These are phyloP conservation scores for Apiospora marii DNA, from an alignment of 2,329 filamentous ascomycete species.

Conservation along the genomic window DNA sequence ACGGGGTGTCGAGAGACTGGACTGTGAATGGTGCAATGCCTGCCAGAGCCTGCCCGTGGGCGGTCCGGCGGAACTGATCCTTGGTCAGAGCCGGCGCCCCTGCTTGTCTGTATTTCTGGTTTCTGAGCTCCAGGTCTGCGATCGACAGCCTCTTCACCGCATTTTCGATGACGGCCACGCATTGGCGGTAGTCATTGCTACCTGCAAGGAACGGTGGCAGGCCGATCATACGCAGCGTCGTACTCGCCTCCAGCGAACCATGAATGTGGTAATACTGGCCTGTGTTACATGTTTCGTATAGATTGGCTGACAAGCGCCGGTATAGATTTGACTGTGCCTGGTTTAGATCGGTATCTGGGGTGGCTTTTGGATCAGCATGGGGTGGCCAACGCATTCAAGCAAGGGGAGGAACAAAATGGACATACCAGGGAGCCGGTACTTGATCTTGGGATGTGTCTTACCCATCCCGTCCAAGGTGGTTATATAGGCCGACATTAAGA, in stretches of 20 bases:
- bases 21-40: constrained; percentile 58
- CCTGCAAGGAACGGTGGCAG: constrained; percentile 68
- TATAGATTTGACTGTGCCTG: constrained; percentile 76
- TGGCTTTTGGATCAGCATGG: constrained; percentile 24
- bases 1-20: constrained; percentile 56
- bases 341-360: constrained; percentile 73
- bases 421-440: constrained; percentile 47
- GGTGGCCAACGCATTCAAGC: constrained; percentile 23
- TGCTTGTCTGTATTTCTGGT: constrained; percentile 63
- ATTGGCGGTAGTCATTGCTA: constrained; percentile 65
- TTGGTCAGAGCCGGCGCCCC: constrained; percentile 67
- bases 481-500: constrained; percentile 66
- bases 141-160: constrained; percentile 63
- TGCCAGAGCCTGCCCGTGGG: constrained; percentile 55
- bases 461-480: constrained; percentile 61
- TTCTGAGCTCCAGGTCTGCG: constrained; percentile 65
- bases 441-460: constrained; percentile 56
- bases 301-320: constrained; percentile 74
- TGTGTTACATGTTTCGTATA: constrained; percentile 72
- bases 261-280: constrained; percentile 80
- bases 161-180: constrained; percentile 65
- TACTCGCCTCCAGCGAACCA: constrained; percentile 75
- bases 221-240: constrained; percentile 74
- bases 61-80: constrained; percentile 64
- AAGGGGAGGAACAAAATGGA: constrained; percentile 41